Percentiles rank a stretch among this genome's conserved stretches.
Evolutionary conservation across 495 filamentous ascomycete genomes (phyloP).

Genomic region (Cladorrhinum samala): DNA sequence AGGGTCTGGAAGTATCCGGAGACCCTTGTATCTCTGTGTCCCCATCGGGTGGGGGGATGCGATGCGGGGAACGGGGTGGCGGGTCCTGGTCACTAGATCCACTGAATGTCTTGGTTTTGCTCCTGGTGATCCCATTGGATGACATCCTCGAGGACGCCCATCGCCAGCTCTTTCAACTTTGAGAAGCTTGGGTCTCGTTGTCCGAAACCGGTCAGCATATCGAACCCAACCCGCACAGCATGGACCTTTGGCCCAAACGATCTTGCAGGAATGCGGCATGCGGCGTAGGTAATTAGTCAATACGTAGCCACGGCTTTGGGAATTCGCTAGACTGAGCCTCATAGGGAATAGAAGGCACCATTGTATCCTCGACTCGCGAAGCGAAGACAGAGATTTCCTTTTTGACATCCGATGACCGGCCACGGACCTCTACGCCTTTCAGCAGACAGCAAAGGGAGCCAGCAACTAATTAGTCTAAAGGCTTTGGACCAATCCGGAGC

Average conservation of each 20-base stretch:
- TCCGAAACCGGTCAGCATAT: background rate
- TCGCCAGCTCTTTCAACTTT: background rate
- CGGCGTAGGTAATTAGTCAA: background rate
- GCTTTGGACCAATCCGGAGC: background rate
- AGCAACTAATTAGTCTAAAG: background rate
- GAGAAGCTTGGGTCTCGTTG: background rate
- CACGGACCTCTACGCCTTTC: conserved; percentile 11
- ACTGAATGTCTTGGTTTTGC: background rate
- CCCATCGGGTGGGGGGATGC: too few species aligned
- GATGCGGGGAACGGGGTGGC: background rate
- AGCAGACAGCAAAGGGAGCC: conserved; percentile 5
- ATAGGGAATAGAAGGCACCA: background rate
- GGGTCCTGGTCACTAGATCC: background rate
- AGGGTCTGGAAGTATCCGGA: background rate
- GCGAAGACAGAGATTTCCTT: background rate
- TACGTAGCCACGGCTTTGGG: background rate
- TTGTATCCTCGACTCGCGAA: too few species aligned
- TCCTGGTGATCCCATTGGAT: background rate
- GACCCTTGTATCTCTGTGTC: too few species aligned
- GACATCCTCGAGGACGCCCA: background rate
- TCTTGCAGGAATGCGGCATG: background rate
- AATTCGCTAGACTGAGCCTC: background rate
- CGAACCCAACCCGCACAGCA: too few species aligned
- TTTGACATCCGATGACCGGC: conserved; percentile 10
- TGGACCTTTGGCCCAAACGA: too few species aligned